phyloP scores from a whole-genome alignment of 306 rosid species.

The Sindora glabra region DNA sequence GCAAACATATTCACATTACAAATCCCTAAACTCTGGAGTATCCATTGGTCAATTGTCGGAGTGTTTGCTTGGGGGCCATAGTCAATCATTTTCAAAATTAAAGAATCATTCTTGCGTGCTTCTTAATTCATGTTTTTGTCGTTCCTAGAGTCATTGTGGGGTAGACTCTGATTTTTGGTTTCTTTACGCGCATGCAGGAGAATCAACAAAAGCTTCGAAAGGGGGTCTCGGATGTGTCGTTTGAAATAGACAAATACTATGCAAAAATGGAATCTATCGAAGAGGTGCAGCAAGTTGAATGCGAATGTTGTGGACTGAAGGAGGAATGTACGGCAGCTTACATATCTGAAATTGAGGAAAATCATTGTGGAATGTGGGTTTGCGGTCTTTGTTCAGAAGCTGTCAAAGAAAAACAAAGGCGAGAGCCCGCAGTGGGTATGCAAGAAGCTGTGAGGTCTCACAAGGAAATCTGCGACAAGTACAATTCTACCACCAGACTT shows the following conservation, averaged over 20 bases:
- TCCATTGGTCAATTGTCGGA: no score
- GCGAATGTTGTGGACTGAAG: slow-evolving; percentile 58
- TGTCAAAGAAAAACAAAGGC: slow-evolving; percentile 37
- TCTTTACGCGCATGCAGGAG: slow-evolving; percentile 4
- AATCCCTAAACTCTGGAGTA: no score
- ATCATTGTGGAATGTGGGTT: slow-evolving; percentile 49
- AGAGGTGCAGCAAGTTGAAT: slow-evolving; percentile 44
- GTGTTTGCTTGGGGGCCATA: no score
- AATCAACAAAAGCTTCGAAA: slow-evolving; percentile 30
- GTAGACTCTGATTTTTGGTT: neutral
- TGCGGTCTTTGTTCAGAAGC: slow-evolving; percentile 82
- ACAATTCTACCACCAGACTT: slow-evolving; percentile 36
- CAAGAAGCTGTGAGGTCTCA: slow-evolving; percentile 42
- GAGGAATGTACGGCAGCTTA: slow-evolving; percentile 58
- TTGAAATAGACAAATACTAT: slow-evolving; percentile 23
- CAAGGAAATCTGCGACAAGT: slow-evolving; percentile 40
- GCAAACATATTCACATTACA: no score
- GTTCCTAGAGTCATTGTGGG: no score
- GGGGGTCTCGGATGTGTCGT: slow-evolving; percentile 34
- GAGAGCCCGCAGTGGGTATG: slow-evolving; percentile 1
- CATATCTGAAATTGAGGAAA: slow-evolving; percentile 27
- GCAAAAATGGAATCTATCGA: slow-evolving; percentile 18
- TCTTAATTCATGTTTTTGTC: neutral
- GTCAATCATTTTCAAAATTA: no score
- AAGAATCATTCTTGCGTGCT: neutral